Percentiles rank a stretch among this genome's conserved stretches.
Evolutionary conservation across 1,284 basidiomycete species (phyloP).

Genomic region (Pseudomicrostroma phylloplanum): DNA sequence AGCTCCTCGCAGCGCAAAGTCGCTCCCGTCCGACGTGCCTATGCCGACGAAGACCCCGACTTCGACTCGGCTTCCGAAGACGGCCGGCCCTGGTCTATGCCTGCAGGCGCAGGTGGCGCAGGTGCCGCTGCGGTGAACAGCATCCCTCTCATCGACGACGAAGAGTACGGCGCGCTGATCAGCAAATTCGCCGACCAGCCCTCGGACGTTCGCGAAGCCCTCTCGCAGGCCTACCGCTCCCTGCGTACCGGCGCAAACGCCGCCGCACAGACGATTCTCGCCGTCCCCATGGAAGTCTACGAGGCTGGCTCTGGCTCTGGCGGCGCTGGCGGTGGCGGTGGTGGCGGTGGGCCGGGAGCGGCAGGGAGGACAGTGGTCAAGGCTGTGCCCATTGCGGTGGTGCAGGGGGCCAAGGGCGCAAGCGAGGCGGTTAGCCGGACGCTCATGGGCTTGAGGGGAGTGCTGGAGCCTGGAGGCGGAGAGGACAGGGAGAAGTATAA

Average conservation of each 20-base stretch:
- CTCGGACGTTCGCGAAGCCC: slow-evolving; percentile 70
- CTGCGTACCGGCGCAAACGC: slow-evolving; percentile 64
- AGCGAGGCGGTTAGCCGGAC: slow-evolving; percentile 94
- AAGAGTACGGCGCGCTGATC: slow-evolving; percentile 50
- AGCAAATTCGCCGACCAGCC: slow-evolving; percentile 91
- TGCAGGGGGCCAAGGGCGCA: slow-evolving; percentile 93
- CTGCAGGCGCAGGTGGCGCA: background rate
- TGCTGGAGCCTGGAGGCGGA: slow-evolving; percentile 35
- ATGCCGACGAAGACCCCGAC: slow-evolving; percentile 52
- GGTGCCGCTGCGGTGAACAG: background rate
- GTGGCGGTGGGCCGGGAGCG: background rate
- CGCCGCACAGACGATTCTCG: slow-evolving; percentile 94
- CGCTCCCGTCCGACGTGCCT: slow-evolving; percentile 12
- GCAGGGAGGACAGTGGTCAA: slow-evolving; percentile 67
- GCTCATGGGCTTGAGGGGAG: slow-evolving; percentile 81
- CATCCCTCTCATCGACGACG: slow-evolving; percentile 8
- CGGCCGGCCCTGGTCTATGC: background rate
- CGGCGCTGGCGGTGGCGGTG: slow-evolving; percentile 3
- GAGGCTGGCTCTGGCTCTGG: slow-evolving; percentile 58
- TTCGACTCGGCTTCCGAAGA: slow-evolving; percentile 7
- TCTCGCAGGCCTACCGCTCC: slow-evolving; percentile 82
- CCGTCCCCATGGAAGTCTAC: slow-evolving; percentile 98
- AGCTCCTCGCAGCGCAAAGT: slow-evolving; percentile 19
- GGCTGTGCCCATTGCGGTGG: slow-evolving; percentile 89
- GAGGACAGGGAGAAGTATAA: slow-evolving; percentile 38